phyloP scores from a whole-genome alignment of 106 monocot species.

The Xerophyta viscosa region DNA sequence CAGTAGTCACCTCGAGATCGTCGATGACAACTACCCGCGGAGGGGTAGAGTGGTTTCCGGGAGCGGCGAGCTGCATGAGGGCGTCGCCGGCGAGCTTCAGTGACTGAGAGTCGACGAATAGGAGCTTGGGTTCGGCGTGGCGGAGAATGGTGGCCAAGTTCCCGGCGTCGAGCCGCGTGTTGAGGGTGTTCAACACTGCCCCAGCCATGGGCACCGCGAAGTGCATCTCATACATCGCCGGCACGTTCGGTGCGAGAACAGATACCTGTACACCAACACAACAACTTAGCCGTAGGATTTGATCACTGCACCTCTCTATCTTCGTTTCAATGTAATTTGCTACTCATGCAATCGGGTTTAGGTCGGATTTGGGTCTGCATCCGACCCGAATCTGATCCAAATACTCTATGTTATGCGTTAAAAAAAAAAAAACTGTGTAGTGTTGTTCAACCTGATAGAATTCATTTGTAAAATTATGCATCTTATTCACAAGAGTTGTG shows the following conservation, averaged over 20 bases:
- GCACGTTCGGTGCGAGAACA: conserved; percentile 59
- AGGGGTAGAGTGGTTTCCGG: background rate
- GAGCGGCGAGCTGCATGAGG: background rate
- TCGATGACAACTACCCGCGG: conserved; percentile 43
- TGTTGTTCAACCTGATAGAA: too few species aligned
- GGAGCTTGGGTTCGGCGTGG: conserved; percentile 55
- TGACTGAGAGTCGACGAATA: conserved; percentile 64
- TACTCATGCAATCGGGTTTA: too few species aligned
- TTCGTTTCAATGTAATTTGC: too few species aligned
- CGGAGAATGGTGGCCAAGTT: conserved; percentile 41
- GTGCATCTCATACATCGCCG: conserved; percentile 71
- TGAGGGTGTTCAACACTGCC: conserved; percentile 70
- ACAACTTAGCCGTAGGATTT: too few species aligned
- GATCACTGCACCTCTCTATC: too few species aligned
- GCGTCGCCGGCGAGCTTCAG: conserved; percentile 27
- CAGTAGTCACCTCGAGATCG: conserved; percentile 23
- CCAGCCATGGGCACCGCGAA: conserved; percentile 89
- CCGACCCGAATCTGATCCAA: too few species aligned
- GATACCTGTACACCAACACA: conserved; percentile 56
- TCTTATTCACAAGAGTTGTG: too few species aligned
- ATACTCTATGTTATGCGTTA: too few species aligned
- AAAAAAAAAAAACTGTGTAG: too few species aligned
- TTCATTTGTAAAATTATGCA: too few species aligned
- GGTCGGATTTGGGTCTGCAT: too few species aligned
- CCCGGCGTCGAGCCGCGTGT: conserved; percentile 51